Percentiles rank a stretch among this genome's conserved stretches.
phyloP scores from a whole-genome alignment of 305 asterid genomes.

The Plantago coronopus region DNA sequence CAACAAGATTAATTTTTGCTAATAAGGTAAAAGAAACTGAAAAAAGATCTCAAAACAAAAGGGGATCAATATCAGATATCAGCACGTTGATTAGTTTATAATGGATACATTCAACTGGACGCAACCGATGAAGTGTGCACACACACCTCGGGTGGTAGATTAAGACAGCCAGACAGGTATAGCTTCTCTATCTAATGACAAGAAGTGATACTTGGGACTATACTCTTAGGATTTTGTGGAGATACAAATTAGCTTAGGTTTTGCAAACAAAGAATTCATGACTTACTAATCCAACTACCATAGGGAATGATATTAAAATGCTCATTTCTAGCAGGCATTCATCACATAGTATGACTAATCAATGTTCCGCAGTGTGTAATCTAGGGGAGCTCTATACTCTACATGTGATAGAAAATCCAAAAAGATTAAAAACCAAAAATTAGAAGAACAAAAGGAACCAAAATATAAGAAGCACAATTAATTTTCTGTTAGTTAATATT shows the following conservation, averaged over 20 bases:
- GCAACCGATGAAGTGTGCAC: neutral
- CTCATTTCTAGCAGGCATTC: neutral
- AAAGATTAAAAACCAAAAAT: no score
- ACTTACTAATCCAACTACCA: neutral
- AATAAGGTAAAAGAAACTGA: neutral
- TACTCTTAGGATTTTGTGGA: neutral
- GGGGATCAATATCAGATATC: neutral
- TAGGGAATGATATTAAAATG: neutral
- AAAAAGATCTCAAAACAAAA: neutral
- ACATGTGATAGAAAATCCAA: neutral
- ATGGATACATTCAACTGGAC: neutral
- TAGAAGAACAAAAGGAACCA: neutral
- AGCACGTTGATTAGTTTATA: neutral
- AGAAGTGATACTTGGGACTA: neutral
- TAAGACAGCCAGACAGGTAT: neutral
- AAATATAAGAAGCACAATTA: neutral
- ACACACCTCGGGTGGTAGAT: neutral
- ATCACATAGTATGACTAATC: neutral
- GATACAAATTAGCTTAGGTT: neutral
- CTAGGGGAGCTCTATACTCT: neutral
- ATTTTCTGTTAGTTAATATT: neutral
- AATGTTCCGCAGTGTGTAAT: neutral
- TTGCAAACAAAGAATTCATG: no score
- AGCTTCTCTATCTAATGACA: neutral
- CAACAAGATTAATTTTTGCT: no score